A percentile compares a stretch with the other conserved stretches of the same genome.
Conservation (phyloP, 1,284 basidiomycete species). For the Cutaneotrichosporon mucoides region DNA sequence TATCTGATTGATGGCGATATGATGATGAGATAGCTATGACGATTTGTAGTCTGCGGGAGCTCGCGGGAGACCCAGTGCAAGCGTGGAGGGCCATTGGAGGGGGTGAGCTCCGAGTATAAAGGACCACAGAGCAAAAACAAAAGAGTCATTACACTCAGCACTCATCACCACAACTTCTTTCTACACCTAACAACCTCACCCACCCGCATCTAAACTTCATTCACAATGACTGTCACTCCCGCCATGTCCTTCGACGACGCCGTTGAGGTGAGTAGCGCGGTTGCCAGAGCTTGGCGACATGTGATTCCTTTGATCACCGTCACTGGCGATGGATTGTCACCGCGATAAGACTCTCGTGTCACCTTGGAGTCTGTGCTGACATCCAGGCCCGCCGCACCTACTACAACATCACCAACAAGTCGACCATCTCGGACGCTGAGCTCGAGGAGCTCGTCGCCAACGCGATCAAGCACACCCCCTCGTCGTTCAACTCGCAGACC, state of each 20-base stretch:
- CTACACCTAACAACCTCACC: background rate
- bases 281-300: too few relatives aligned
- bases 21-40: background rate
- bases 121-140: too few relatives aligned
- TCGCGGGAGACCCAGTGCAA: too few relatives aligned
- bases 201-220: background rate
- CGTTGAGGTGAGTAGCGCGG: conserved; percentile 33
- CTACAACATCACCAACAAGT: conserved; percentile 49
- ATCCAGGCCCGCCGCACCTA: conserved; percentile 47
- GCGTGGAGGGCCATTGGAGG: too few relatives aligned
- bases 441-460: conserved; percentile 49
- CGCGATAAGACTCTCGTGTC: too few relatives aligned
- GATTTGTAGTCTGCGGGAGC: too few relatives aligned
- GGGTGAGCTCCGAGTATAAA: too few relatives aligned
- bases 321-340: too few relatives aligned
- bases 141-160: background rate
- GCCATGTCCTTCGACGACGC: conserved; percentile 37
- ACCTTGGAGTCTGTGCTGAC: conserved; percentile 1
- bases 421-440: conserved; percentile 44
- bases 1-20: too few relatives aligned
- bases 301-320: too few relatives aligned
- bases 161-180: background rate
- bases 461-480: conserved; percentile 50
- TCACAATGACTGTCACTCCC: conserved; percentile 8
- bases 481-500: conserved; percentile 52